phyloP scores from a whole-genome alignment of 805 yeast genomes.

The Cyberlindnera amylophila region DNA sequence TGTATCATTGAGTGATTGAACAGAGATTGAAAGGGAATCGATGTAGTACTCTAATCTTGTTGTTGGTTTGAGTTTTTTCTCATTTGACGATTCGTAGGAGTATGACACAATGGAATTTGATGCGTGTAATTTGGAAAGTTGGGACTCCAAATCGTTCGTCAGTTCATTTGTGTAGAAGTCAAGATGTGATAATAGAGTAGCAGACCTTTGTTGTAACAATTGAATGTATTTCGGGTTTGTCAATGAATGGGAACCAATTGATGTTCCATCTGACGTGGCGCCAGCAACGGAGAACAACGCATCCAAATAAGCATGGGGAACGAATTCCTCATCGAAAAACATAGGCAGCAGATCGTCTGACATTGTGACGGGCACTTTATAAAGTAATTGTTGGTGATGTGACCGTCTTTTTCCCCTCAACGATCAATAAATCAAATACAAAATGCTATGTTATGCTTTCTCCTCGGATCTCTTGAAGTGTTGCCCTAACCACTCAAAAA shows the following conservation, averaged over 20 bases:
- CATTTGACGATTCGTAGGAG: constrained; percentile 26
- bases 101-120: constrained; percentile 49
- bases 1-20: constrained; percentile 51
- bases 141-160: constrained; percentile 48
- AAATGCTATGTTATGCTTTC: too few relatives aligned
- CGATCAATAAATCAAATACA: too few relatives aligned
- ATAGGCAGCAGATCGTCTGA: constrained; percentile 47
- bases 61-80: constrained; percentile 36
- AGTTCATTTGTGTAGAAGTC: constrained; percentile 62
- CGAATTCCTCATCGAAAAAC: constrained; percentile 66
- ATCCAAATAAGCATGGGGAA: constrained; percentile 62
- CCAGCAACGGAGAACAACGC: constrained; percentile 40
- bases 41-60: constrained; percentile 65
- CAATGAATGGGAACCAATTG: constrained; percentile 30
- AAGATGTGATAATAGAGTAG: constrained; percentile 51
- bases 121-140: constrained; percentile 44
- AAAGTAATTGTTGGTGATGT: too few relatives aligned
- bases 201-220: constrained; percentile 44
- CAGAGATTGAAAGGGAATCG: constrained; percentile 55
- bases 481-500: too few relatives aligned
- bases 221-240: constrained; percentile 29
- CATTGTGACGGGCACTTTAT: too few relatives aligned
- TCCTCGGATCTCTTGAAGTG: too few relatives aligned
- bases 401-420: too few relatives aligned
- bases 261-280: constrained; percentile 4